These are phyloP conservation scores for Clitopilus passeckerianus DNA, from an alignment of 768 basidiomycete genomes.

Conservation along the genomic window DNA sequence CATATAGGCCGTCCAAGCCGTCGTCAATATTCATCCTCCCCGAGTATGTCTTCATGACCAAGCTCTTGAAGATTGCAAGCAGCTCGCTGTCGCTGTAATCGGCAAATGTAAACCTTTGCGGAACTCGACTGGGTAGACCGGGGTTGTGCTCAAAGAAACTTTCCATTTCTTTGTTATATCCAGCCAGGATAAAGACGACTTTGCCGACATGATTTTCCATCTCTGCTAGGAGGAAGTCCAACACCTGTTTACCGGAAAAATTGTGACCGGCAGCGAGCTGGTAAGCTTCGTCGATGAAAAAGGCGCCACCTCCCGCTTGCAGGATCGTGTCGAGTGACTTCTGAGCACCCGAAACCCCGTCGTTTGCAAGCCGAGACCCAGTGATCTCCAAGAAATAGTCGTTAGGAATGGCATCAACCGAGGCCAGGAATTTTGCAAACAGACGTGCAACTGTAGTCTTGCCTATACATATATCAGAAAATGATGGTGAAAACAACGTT, in stretches of 20 bases:
- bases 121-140: slow-evolving; percentile 64
- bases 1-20: slow-evolving; percentile 48
- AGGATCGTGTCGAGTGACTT: slow-evolving; percentile 42
- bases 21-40: slow-evolving; percentile 53
- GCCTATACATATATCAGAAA: no score
- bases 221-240: slow-evolving; percentile 68
- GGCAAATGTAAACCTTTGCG: slow-evolving; percentile 49
- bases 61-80: slow-evolving; percentile 45
- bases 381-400: slow-evolving; percentile 56
- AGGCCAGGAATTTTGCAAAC: slow-evolving; percentile 59
- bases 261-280: slow-evolving; percentile 51
- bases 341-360: slow-evolving; percentile 49
- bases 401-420: slow-evolving; percentile 48
- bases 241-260: slow-evolving; percentile 47
- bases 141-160: slow-evolving; percentile 76
- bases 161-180: slow-evolving; percentile 71
- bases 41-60: slow-evolving; percentile 38
- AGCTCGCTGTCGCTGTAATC: slow-evolving; percentile 61
- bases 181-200: slow-evolving; percentile 66
- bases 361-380: slow-evolving; percentile 51
- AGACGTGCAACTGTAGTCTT: slow-evolving; percentile 67
- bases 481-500: no score
- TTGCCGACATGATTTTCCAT: slow-evolving; percentile 69
- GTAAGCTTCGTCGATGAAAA: slow-evolving; percentile 74
- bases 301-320: slow-evolving; percentile 52